Conservation (phyloP, 1,139 yeast species). For the Taphrina flavorubra region DNA sequence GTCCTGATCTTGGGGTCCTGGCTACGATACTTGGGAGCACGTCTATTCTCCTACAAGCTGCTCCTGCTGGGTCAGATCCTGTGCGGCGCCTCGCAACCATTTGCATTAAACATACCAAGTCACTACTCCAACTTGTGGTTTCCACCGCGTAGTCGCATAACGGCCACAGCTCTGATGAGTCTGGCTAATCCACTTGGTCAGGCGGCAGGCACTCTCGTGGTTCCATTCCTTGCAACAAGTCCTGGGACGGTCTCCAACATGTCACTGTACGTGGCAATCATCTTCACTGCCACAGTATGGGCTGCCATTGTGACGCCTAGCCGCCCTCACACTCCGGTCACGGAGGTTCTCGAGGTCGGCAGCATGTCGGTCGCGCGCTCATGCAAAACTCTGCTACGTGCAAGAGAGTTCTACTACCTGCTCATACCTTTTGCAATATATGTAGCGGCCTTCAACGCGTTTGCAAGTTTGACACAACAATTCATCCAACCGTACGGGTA, state of each 20-base stretch:
- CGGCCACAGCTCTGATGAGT: constrained; percentile 53
- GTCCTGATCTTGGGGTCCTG: constrained; percentile 50
- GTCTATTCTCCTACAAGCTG: constrained; percentile 46
- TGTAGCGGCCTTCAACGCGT: constrained; percentile 53
- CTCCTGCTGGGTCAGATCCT: constrained; percentile 52
- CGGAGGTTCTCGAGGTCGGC: constrained; percentile 43
- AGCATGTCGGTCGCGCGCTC: constrained; percentile 49
- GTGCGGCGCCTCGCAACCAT: constrained; percentile 53
- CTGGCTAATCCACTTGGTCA: constrained; percentile 53
- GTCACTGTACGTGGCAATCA: constrained; percentile 49
- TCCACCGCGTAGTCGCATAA: constrained; percentile 50
- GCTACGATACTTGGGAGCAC: constrained; percentile 31
- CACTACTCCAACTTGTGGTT: constrained; percentile 53
- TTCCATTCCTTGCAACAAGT: constrained; percentile 51
- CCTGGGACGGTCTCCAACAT: constrained; percentile 45
- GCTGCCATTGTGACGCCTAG: constrained; percentile 16
- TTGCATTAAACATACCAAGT: constrained; percentile 52
- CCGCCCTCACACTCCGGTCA: constrained; percentile 1
- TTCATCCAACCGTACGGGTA: constrained; percentile 53
- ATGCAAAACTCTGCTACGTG: constrained; percentile 6
- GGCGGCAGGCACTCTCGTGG: constrained; percentile 53
- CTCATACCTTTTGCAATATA: constrained; percentile 50
- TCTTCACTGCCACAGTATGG: constrained; percentile 45
- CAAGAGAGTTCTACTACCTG: constrained; percentile 47
- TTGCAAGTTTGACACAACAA: constrained; percentile 51